Percentiles rank a stretch among this genome's conserved stretches.
phyloP scores from a whole-genome alignment of 768 basidiomycete genomes.

The Lactarius trivialis region DNA sequence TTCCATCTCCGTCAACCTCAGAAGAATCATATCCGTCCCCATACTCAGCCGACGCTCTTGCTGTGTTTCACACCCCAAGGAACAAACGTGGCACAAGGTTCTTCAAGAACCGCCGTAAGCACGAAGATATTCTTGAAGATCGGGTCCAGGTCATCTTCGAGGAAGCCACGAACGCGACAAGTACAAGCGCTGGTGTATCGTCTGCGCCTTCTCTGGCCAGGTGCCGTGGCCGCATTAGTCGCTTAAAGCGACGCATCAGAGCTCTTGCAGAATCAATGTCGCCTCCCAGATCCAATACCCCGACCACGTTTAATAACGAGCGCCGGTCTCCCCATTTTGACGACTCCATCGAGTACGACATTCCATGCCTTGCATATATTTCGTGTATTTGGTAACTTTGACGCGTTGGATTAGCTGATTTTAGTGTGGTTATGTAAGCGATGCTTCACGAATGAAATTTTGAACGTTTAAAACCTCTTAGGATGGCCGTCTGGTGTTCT shows the following conservation, averaged over 20 bases:
- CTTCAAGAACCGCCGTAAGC: background rate
- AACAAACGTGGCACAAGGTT: background rate
- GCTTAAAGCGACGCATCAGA: constrained; percentile 1
- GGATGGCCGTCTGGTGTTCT: background rate
- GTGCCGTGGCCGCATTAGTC: background rate
- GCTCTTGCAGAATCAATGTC: background rate
- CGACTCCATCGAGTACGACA: constrained; percentile 3
- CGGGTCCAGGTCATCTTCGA: background rate
- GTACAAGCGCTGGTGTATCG: background rate
- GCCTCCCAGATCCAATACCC: background rate
- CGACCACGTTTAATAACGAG: background rate
- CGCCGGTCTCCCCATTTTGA: background rate
- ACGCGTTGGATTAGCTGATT: background rate
- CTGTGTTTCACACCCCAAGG: background rate
- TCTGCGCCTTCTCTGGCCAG: background rate
- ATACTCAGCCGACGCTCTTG: constrained; percentile 10
- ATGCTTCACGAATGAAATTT: background rate
- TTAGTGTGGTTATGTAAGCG: background rate
- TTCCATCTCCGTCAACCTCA: constrained; percentile 3
- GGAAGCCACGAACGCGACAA: background rate
- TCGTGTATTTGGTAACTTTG: constrained; percentile 9
- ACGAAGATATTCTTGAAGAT: background rate
- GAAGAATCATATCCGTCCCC: constrained; percentile 18
- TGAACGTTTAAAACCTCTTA: background rate
- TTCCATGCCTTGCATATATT: constrained; percentile 19